Conservation (phyloP, 176 grass and related monocot genomes). For the Stipa capillata region DNA sequence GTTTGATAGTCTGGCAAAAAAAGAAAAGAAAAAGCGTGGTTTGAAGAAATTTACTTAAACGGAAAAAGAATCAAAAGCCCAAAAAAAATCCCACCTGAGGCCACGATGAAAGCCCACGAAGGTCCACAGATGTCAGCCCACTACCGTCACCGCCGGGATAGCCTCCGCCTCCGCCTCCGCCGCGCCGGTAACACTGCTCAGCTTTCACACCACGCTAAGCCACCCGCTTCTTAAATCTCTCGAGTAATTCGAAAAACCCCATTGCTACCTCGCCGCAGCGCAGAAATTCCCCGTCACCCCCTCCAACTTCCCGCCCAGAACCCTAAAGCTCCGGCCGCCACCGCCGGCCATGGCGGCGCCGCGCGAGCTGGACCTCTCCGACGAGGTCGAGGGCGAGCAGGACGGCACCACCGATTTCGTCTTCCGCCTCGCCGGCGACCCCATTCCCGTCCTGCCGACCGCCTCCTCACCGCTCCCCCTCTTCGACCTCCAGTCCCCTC, state of each 20-base stretch:
- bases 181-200: not conserved
- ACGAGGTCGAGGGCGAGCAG: conserved; percentile 70
- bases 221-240: not conserved
- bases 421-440: conserved; percentile 76
- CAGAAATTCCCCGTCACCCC: not conserved
- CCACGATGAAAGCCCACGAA: no score
- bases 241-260: not conserved
- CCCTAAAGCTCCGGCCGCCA: conserved; percentile 4
- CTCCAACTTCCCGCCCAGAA: not conserved
- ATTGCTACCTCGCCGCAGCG: not conserved
- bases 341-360: conserved; percentile 39
- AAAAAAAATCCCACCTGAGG: no score
- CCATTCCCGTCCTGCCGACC: conserved; percentile 51
- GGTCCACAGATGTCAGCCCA: no score
- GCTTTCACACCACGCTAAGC: conserved; percentile 2
- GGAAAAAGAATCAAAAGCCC: no score
- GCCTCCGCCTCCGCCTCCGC: not conserved
- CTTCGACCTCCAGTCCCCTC: conserved; percentile 69
- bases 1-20: no score
- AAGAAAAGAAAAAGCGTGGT: no score
- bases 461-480: conserved; percentile 20
- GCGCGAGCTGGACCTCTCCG: conserved; percentile 36
- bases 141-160: not conserved
- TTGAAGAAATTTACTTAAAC: no score
- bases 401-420: conserved; percentile 62